A percentile compares a stretch with the other conserved stretches of the same genome.
These are phyloP conservation scores for Aquilaria agallochum DNA, from an alignment of 441 rosid species.

Conservation along the genomic window DNA sequence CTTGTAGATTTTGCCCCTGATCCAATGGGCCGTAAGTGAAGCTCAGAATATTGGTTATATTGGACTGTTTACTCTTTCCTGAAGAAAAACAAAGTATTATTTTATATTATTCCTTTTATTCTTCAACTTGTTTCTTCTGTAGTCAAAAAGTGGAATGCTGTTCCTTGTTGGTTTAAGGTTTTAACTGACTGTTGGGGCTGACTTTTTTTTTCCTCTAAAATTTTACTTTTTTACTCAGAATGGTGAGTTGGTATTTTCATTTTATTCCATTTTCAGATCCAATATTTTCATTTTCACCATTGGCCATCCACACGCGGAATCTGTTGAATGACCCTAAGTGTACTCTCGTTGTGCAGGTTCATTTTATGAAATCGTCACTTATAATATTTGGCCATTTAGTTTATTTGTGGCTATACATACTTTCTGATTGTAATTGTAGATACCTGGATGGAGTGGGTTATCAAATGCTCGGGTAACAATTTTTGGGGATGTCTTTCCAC, in stretches of 20 bases:
- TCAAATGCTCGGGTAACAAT: conserved; percentile 97
- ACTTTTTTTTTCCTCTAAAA: neutral
- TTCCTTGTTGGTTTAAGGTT: no score
- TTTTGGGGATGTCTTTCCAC: conserved; percentile 93
- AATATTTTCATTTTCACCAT: conserved; percentile 83
- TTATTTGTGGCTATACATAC: no score
- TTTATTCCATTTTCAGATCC: conserved; percentile 63
- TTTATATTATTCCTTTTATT: neutral
- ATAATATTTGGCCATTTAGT: conserved; percentile 4
- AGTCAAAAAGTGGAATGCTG: neutral
- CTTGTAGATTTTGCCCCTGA: conserved; percentile 96
- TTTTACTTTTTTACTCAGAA: neutral
- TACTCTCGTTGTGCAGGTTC: conserved; percentile 95
- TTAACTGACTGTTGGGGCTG: no score
- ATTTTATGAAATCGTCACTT: conserved; percentile 11
- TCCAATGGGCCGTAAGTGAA: conserved; percentile 83
- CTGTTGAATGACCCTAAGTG: conserved; percentile 91
- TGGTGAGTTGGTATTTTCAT: neutral
- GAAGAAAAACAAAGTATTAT: neutral
- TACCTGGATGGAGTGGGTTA: conserved; percentile 98
- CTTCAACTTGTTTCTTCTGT: neutral
- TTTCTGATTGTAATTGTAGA: conserved; percentile 43
- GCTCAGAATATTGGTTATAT: conserved; percentile 12
- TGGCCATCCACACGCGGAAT: conserved; percentile 94
- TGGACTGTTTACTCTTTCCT: no score